Percentiles rank a stretch among this genome's conserved stretches.
Conservation (phyloP, 2,329 filamentous ascomycete genomes). For the Dactylonectria estremocensis region DNA sequence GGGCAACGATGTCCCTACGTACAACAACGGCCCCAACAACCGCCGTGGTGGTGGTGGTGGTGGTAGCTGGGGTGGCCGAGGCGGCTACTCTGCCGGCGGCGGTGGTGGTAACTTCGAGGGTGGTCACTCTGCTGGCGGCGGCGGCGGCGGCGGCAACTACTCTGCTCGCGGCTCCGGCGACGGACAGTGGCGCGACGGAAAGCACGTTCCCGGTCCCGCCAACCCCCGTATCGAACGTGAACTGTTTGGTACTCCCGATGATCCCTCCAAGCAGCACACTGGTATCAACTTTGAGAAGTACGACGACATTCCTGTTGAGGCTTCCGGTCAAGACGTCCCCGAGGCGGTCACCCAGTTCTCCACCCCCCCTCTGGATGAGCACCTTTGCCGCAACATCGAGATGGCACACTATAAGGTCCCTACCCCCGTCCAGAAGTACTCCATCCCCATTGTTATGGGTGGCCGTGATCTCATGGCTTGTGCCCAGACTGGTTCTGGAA, state of each 20-base stretch:
- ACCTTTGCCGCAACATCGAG: slow-evolving; percentile 93
- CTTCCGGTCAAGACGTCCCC: slow-evolving; percentile 92
- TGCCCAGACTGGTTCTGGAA: slow-evolving; percentile 99
- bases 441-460: slow-evolving; percentile 98
- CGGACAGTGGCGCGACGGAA: slow-evolving; percentile 96
- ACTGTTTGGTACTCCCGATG: slow-evolving; percentile 91
- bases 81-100: slow-evolving; percentile 53
- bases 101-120: slow-evolving; percentile 60
- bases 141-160: slow-evolving; percentile 67
- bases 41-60: slow-evolving; percentile 54
- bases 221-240: slow-evolving; percentile 95
- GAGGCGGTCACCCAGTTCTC: slow-evolving; percentile 92
- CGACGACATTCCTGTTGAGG: slow-evolving; percentile 98
- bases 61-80: slow-evolving; percentile 55
- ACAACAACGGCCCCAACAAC: slow-evolving; percentile 47
- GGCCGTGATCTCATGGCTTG: slow-evolving; percentile 99
- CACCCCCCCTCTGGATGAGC: slow-evolving; percentile 95
- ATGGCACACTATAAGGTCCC: slow-evolving; percentile 95
- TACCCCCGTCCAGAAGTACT: slow-evolving; percentile 99
- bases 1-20: slow-evolving; percentile 50
- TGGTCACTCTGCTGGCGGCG: slow-evolving; percentile 90
- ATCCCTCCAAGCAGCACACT: slow-evolving; percentile 94
- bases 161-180: slow-evolving; percentile 88
- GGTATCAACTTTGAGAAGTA: slow-evolving; percentile 99
- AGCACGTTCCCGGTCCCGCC: slow-evolving; percentile 90